Base-by-base conservation (phyloP, 176 grass and related monocot genomes). In the Triticum aestivum region DNA sequence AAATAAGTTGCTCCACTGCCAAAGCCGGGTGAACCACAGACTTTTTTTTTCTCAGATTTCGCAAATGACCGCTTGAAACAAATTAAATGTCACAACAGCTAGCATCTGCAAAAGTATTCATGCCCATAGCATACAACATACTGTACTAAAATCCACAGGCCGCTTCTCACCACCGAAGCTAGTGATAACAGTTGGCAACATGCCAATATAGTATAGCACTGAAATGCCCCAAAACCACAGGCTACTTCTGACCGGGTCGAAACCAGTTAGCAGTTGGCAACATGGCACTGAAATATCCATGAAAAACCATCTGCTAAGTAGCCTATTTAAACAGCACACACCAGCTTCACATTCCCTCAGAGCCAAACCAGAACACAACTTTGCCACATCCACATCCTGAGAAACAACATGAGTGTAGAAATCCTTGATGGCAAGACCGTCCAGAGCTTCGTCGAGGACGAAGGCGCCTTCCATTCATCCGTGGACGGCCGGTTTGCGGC, bases 401-500 rank as follows among this genome's bases (percentile, higher is more conserved):
- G 69, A 84, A 61, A 61, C 63, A 89, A 79, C 62, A 97, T 94
- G 94, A 94, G 92, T 83, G 88, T 97, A 42, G 94, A 97, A 83
- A 89, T 97, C 58, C 45, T 92, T 2, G 94, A 94, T 78, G 90
- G 90, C 33, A 63, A 85, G 38, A 97, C 84, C 73, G 68, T 94
- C 56, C 86, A 89, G 65, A 84, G 83, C 63, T 93, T 94, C 83
- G 91, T 97, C 17, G 92, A 93, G 85, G 91, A 93, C 84, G 91
- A 90, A 77, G 51, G 74, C 0, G 89, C 87, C 26, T 97, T 93
- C 89, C 88, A 91, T 70, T 65, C 86, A 34, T 86, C 44, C 1
- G 91, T 93, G 44, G 91, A 91, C 45, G 85, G 78, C 13, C 82
- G 75, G 9, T 93, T 95, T 66, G 83, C 84, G 30, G 89, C 77